Evolutionary conservation across 2,329 filamentous ascomycete species (phyloP).

Genomic region (Lomentospora prolificans): DNA sequence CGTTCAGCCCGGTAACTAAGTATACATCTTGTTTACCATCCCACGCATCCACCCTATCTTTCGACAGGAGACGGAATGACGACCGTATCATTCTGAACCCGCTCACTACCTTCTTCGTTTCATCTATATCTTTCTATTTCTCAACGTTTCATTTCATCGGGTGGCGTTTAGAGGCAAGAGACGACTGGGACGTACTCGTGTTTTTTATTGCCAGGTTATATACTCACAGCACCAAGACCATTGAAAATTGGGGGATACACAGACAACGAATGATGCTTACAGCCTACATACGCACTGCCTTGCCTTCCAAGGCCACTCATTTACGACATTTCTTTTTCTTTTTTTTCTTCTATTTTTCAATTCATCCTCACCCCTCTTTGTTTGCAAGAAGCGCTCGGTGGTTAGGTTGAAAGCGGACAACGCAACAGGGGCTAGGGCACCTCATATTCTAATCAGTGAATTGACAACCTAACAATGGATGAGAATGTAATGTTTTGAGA

Average conservation of each 20-base stretch:
- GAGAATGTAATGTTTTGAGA: not conserved
- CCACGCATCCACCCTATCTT: no score
- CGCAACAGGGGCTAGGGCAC: not conserved
- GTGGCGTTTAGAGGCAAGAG: not conserved
- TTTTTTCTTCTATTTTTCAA: conserved; percentile 2
- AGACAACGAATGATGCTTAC: not conserved
- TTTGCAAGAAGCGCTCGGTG: not conserved
- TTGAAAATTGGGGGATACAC: not conserved
- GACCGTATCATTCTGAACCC: no score
- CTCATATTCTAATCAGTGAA: not conserved
- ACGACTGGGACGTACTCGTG: not conserved
- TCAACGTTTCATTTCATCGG: not conserved
- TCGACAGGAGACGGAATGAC: no score
- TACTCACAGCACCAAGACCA: not conserved
- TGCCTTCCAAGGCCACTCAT: not conserved
- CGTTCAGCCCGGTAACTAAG: no score
- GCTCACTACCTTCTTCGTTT: no score
- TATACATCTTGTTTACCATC: no score
- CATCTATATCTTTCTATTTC: no score
- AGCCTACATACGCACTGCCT: not conserved
- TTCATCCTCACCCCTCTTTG: not conserved
- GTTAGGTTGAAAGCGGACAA: not conserved
- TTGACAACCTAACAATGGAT: not conserved
- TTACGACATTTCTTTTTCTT: not conserved
- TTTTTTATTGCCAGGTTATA: not conserved